Evolutionary conservation across 2,329 filamentous ascomycete species (phyloP).

Genomic region (Plenodomus lindquistii): DNA sequence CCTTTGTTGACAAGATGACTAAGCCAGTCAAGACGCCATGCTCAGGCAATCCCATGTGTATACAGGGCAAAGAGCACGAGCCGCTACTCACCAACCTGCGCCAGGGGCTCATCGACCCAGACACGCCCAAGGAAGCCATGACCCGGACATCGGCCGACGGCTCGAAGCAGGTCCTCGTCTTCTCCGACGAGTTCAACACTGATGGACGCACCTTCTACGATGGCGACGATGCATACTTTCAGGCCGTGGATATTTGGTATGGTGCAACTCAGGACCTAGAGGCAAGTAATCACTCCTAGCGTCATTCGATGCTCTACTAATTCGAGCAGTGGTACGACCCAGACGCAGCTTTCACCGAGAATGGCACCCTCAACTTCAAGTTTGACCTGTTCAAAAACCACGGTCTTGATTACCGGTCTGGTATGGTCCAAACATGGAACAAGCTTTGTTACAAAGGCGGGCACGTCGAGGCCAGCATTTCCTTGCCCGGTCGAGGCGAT

Average conservation of each 20-base stretch:
- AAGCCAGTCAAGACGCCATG: conserved; percentile 44
- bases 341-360: conserved; percentile 64
- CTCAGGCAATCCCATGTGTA: conserved; percentile 52
- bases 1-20: conserved; percentile 57
- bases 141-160: conserved; percentile 63
- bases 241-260: conserved; percentile 72
- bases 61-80: conserved; percentile 53
- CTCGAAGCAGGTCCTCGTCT: conserved; percentile 66
- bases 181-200: conserved; percentile 73
- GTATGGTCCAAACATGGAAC: conserved; percentile 78
- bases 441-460: conserved; percentile 74
- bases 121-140: conserved; percentile 63
- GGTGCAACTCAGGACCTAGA: conserved; percentile 71
- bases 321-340: conserved; percentile 67
- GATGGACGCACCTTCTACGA: conserved; percentile 71
- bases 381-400: conserved; percentile 70
- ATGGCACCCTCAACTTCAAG: conserved; percentile 65
- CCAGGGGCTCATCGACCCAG: conserved; percentile 65
- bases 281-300: conserved; percentile 43
- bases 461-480: conserved; percentile 70
- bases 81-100: conserved; percentile 64
- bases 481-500: conserved; percentile 68
- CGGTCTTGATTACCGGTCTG: conserved; percentile 67
- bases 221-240: conserved; percentile 70
- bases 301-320: conserved; percentile 8